Percentiles rank a stretch among this genome's conserved stretches.
These are phyloP conservation scores for Kluyveromyces nonfermentans DNA, from an alignment of 805 yeast genomes.

Conservation along the genomic window DNA sequence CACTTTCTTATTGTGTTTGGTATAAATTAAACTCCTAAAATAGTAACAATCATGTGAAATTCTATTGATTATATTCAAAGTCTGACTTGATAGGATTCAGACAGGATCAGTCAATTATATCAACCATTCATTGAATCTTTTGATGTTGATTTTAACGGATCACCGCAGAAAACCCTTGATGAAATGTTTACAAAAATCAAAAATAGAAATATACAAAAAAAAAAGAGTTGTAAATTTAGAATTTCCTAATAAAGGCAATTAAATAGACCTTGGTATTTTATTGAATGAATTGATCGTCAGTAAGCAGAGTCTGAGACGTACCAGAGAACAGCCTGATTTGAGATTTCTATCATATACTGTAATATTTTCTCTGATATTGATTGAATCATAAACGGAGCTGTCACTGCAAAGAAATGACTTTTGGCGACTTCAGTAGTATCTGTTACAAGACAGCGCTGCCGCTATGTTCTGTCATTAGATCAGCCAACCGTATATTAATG, in stretches of 20 bases:
- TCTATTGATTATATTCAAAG: too few species aligned
- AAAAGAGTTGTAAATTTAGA: background rate
- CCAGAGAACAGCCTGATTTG: background rate
- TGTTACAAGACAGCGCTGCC: conserved; percentile 70
- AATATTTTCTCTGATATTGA: background rate
- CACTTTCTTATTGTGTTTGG: too few species aligned
- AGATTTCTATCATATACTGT: too few species aligned
- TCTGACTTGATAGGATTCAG: too few species aligned
- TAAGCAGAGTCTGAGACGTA: too few species aligned
- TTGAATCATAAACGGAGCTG: background rate
- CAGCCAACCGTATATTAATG: conserved; percentile 31
- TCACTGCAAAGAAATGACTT: conserved; percentile 16
- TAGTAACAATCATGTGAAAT: too few species aligned
- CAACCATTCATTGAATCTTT: too few species aligned
- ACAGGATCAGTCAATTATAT: too few species aligned
- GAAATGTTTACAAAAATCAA: background rate
- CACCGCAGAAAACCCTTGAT: background rate
- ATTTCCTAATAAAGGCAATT: background rate
- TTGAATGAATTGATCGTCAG: too few species aligned
- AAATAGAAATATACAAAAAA: background rate
- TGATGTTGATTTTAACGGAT: too few species aligned
- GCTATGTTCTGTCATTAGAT: conserved; percentile 63
- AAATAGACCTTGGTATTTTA: too few species aligned
- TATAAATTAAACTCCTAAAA: too few species aligned
- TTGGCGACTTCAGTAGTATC: conserved; percentile 30